A percentile compares a stretch with the other conserved stretches of the same genome.
phyloP scores from a whole-genome alignment of 2,329 filamentous ascomycete genomes.

The Sporothrix mexicana region DNA sequence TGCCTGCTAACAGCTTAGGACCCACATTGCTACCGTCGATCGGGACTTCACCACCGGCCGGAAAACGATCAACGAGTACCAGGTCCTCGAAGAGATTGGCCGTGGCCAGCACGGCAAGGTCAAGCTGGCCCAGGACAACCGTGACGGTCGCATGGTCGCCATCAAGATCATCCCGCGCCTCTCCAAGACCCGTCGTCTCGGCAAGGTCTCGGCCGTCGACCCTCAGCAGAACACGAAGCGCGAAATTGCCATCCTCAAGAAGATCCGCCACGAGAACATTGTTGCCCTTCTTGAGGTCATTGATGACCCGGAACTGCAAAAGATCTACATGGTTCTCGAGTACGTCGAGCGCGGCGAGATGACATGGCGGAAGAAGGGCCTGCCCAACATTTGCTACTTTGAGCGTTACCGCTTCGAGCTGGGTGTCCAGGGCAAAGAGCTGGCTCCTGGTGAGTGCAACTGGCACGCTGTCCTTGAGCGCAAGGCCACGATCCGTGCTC shows the following conservation, averaged over 20 bases:
- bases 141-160: conserved; percentile 79
- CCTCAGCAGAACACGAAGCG: conserved; percentile 84
- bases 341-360: conserved; percentile 95
- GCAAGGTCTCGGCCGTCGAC: conserved; percentile 71
- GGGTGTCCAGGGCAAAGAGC: conserved; percentile 66
- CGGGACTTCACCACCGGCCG: conserved; percentile 87
- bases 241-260: conserved; percentile 97
- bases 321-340: conserved; percentile 97
- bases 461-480: conserved; percentile 65
- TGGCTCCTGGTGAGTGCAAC: conserved; percentile 64
- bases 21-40: conserved; percentile 89
- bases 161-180: conserved; percentile 99
- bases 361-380: conserved; percentile 87
- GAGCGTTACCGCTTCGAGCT: conserved; percentile 82
- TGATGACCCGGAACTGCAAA: conserved; percentile 92
- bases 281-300: conserved; percentile 96
- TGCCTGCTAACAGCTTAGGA: conserved; percentile 55
- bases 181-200: conserved; percentile 90
- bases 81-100: conserved; percentile 94
- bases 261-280: conserved; percentile 96
- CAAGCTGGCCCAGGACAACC: conserved; percentile 84
- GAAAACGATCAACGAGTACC: conserved; percentile 97
- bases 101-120: conserved; percentile 97
- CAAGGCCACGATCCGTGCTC: conserved; percentile 62
- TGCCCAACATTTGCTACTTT: conserved; percentile 79